phyloP scores from a whole-genome alignment of 192 early-diverging fungal genomes.

The Thamnidium elegans region DNA sequence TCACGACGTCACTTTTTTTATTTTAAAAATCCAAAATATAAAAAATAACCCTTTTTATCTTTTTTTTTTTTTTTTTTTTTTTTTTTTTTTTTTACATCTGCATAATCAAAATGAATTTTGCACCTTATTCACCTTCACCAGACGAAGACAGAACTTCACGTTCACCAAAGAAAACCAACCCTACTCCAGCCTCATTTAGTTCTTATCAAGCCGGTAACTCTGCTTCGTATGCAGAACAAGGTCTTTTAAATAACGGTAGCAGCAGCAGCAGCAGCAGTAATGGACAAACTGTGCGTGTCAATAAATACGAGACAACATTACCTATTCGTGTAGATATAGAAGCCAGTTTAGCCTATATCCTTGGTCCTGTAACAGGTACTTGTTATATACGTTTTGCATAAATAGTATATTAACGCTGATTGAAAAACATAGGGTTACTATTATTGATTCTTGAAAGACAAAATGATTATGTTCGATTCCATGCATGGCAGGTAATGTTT shows the following conservation, averaged over 20 bases:
- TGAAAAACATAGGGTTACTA: constrained; percentile 48
- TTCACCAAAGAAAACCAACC: constrained; percentile 14
- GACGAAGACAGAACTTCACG: constrained; percentile 38
- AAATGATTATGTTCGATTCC: constrained; percentile 71
- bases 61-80: too few relatives aligned
- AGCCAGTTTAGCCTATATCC: constrained; percentile 64
- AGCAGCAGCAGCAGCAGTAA: constrained; percentile 27
- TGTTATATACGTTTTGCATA: background rate
- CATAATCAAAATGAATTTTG: constrained; percentile 28
- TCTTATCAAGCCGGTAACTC: constrained; percentile 31
- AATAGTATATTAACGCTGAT: background rate
- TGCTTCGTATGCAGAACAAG: constrained; percentile 22
- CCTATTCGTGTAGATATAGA: constrained; percentile 71
- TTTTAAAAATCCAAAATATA: too few relatives aligned
- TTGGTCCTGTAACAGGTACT: constrained; percentile 55
- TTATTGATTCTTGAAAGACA: constrained; percentile 72
- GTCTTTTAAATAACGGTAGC: constrained; percentile 20
- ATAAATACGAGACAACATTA: constrained; percentile 75
- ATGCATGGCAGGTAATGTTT: constrained; percentile 58
- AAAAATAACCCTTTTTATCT: too few relatives aligned
- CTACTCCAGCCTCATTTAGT: background rate
- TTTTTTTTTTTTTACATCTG: too few relatives aligned
- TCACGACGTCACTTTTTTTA: too few relatives aligned
- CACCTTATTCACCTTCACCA: constrained; percentile 47
- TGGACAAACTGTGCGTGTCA: constrained; percentile 52